These are phyloP conservation scores for Gyrodon lividus DNA, from an alignment of 768 basidiomycete genomes.

Conservation along the genomic window DNA sequence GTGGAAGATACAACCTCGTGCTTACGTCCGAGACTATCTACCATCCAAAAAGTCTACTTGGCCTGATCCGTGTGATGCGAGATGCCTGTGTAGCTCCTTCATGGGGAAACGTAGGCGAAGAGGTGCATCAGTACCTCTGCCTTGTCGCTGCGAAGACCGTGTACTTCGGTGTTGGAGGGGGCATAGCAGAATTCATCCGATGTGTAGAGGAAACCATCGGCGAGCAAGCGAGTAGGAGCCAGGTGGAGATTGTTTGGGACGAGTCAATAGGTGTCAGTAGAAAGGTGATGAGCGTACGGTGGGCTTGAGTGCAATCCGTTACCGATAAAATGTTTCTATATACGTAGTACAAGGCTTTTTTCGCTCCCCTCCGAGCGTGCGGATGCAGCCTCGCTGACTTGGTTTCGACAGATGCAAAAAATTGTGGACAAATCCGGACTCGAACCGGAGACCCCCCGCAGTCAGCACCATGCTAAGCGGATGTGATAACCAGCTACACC, in stretches of 20 bases:
- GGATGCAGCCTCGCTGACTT: too few species aligned
- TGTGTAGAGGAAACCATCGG: slow-evolving; percentile 36
- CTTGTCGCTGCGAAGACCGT: slow-evolving; percentile 89
- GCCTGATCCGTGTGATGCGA: slow-evolving; percentile 56
- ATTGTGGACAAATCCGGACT: slow-evolving; percentile 39
- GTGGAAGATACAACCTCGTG: slow-evolving; percentile 62
- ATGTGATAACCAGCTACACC: slow-evolving; percentile 42
- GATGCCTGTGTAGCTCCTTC: slow-evolving; percentile 30
- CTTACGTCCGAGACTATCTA: slow-evolving; percentile 96
- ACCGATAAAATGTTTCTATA: too few species aligned
- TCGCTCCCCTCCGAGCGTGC: too few species aligned
- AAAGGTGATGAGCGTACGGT: slow-evolving; percentile 61
- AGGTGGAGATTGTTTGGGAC: slow-evolving; percentile 64
- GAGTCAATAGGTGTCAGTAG: slow-evolving; percentile 67
- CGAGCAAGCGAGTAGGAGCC: slow-evolving; percentile 29
- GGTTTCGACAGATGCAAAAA: slow-evolving; percentile 13
- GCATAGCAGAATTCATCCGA: slow-evolving; percentile 69
- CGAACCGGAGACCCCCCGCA: slow-evolving; percentile 42
- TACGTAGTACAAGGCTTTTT: too few species aligned
- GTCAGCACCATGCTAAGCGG: slow-evolving; percentile 36
- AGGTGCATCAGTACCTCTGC: slow-evolving; percentile 38
- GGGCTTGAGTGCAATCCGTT: slow-evolving; percentile 33
- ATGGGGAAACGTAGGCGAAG: not conserved
- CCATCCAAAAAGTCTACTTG: slow-evolving; percentile 55
- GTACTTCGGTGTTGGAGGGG: slow-evolving; percentile 96